phyloP scores from a whole-genome alignment of 768 basidiomycete genomes.

The Baorangia bicolor region DNA sequence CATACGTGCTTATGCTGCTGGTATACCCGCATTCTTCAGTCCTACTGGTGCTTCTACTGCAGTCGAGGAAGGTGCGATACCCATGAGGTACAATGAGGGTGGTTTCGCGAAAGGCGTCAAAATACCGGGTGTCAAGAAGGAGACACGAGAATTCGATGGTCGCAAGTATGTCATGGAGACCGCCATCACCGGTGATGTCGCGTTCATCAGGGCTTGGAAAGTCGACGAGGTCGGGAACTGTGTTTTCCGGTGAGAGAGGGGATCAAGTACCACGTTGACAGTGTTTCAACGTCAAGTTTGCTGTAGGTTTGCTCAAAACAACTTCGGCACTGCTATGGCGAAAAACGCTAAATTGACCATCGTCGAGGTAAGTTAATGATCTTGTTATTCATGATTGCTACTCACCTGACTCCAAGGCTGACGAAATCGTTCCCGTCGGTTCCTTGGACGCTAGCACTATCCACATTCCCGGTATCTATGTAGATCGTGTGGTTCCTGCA shows the following conservation, averaged over 20 bases:
- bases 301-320: conserved; percentile 78
- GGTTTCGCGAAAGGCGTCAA: conserved; percentile 70
- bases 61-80: conserved; percentile 76
- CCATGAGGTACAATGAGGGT: conserved; percentile 74
- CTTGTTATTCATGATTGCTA: conserved; percentile 2
- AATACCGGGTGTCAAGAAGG: conserved; percentile 73
- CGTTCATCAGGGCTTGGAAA: conserved; percentile 89
- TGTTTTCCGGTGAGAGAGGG: conserved; percentile 66
- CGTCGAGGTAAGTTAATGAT: conserved; percentile 61
- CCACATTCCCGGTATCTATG: conserved; percentile 82
- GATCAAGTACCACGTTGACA: not conserved
- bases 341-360: conserved; percentile 88
- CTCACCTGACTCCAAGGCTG: conserved; percentile 52
- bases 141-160: conserved; percentile 75
- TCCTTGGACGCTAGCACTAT: conserved; percentile 78
- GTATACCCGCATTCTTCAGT: conserved; percentile 92
- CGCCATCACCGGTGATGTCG: conserved; percentile 76
- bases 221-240: conserved; percentile 90
- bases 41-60: conserved; percentile 88
- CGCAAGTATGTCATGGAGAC: conserved; percentile 79
- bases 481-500: conserved; percentile 84
- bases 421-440: conserved; percentile 84
- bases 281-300: not conserved
- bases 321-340: conserved; percentile 86
- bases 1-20: conserved; percentile 84